Percentiles rank a stretch among this genome's conserved stretches.
phyloP scores from a whole-genome alignment of 202 grass and related monocot genomes.

The Musa balbisiana region DNA sequence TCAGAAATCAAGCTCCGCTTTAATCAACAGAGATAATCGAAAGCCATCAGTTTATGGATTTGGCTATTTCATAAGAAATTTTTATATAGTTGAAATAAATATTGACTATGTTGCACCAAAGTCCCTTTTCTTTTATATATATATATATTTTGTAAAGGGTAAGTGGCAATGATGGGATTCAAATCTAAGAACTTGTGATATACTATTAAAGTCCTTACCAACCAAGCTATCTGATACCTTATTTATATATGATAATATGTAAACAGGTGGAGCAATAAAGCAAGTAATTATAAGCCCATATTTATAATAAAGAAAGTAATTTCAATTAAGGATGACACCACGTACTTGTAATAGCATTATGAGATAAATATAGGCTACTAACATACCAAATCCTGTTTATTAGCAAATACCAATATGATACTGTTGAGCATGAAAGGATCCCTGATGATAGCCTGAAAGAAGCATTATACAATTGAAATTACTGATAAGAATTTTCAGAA shows the following conservation, averaged over 20 bases:
- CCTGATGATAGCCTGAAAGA: constrained; percentile 81
- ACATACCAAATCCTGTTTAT: constrained; percentile 99
- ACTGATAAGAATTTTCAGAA: neutral
- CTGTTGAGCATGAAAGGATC: constrained; percentile 99
- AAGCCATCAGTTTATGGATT: neutral
- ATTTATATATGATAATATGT: no score
- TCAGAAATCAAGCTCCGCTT: neutral
- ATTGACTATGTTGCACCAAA: neutral
- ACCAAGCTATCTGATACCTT: neutral
- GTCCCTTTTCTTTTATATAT: neutral
- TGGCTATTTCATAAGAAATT: neutral
- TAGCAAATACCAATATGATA: constrained; percentile 82
- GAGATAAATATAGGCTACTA: constrained; percentile 7
- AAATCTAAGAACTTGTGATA: no score
- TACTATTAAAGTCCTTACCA: no score
- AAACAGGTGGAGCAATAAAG: neutral
- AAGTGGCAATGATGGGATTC: no score
- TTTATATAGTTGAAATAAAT: neutral
- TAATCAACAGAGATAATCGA: neutral
- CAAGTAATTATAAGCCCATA: neutral
- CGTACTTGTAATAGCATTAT: neutral
- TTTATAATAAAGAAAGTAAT: neutral
- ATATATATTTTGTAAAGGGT: no score
- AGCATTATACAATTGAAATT: neutral
- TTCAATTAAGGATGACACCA: neutral